Conservation (phyloP, 176 grass and related monocot species). For the Oryza australiensis region DNA sequence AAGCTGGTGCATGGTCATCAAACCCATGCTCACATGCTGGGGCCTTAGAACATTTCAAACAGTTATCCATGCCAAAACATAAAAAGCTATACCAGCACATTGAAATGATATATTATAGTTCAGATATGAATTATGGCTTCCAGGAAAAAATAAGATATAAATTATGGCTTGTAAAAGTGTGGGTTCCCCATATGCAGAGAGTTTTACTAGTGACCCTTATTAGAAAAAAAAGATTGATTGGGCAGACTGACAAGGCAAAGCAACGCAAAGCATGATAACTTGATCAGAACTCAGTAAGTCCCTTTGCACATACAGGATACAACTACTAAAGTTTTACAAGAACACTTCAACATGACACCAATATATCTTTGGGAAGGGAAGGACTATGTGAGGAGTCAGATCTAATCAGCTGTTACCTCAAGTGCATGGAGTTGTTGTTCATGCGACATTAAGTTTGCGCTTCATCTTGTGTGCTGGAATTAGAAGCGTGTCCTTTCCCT, state of each 20-base stretch:
- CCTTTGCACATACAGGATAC: background rate
- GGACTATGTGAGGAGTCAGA: no score
- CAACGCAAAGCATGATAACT: background rate
- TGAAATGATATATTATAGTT: background rate
- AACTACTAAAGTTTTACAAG: background rate
- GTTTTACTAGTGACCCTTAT: background rate
- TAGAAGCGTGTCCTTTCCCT: no score
- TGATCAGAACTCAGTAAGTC: background rate
- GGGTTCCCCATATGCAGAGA: background rate
- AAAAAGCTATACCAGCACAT: background rate
- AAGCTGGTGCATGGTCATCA: background rate
- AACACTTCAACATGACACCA: background rate
- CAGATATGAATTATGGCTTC: background rate
- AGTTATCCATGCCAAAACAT: slow-evolving; percentile 20
- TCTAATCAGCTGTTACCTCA: no score
- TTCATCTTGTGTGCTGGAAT: no score
- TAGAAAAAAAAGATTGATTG: background rate
- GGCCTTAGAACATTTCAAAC: background rate
- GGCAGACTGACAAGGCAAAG: background rate
- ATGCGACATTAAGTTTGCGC: no score
- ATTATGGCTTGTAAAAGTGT: background rate
- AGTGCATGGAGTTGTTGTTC: no score
- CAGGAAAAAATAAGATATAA: background rate
- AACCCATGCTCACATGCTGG: background rate
- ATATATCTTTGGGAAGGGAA: no score